Evolutionary conservation across 208 protist species (phyloP), one percentile per base, ranked within the genome.

Genomic region (Leishmania tarentolae): DNA sequence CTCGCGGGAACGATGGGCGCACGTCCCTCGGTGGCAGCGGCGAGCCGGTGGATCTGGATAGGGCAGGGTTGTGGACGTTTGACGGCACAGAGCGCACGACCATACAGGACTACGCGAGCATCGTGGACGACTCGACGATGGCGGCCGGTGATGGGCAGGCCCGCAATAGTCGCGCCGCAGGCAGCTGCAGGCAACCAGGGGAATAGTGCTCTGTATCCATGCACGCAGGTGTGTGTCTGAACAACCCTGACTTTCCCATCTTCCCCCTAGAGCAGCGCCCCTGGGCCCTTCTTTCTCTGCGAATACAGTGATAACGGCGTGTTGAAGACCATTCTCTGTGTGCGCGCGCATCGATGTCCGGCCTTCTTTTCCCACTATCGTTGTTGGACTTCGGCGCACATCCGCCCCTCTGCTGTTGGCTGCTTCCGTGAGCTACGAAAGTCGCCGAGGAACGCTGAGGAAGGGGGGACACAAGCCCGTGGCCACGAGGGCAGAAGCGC

Each of bases 41-140:
- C 2, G 70, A 75, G n/a, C 80, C 70, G 37, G 73, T 79, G 40
- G 70, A 81, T 1, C 28, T 69, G 3, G 63, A 75, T 72, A 2
- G 71, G 2, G 37, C 56, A 47, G 56, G 21, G 21, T 7, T 56
- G 65, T 57, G 53, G 11, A 71, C 7, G 9, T 35, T 44, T 37
- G 65, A 52, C 21, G 78, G 37, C 50, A 81, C 82, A 46, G 82
- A 85, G 69, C 76, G 72, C 24, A 85, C 82, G 0, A 75, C 77
- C 15, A 79, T 50, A 28, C 17, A 42, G 21, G 82, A 85, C 73
- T 85, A 85, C 65, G 77, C 69, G 11, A 85, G 82, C 63, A 31
- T 85, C 70, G 69, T 47, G n/a, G 77, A 85, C 47, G 82, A 85
- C 63, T 47, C 75, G 59, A 75, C 77, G 17, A 74, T 47, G 28